These are phyloP conservation scores for Penicillium nordicum DNA, from an alignment of 2,329 filamentous ascomycete species.

Conservation along the genomic window DNA sequence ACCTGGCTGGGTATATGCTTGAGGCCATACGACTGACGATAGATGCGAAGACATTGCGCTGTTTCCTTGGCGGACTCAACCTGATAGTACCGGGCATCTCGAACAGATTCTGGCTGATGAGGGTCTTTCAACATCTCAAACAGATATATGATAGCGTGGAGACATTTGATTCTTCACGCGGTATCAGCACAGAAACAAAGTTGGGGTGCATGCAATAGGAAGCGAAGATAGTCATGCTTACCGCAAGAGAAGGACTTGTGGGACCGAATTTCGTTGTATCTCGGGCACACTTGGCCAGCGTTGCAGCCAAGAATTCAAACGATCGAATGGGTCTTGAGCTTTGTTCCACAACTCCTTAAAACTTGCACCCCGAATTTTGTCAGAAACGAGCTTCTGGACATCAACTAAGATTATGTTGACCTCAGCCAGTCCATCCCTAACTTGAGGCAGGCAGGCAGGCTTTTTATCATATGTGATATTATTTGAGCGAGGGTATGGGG, in stretches of 20 bases:
- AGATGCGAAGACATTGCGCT: slow-evolving; percentile 25
- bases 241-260: slow-evolving; percentile 31
- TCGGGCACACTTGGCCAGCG: slow-evolving; percentile 18
- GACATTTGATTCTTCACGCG: slow-evolving; percentile 26
- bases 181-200: slow-evolving; percentile 10
- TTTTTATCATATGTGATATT: slow-evolving; percentile 24
- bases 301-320: slow-evolving; percentile 24
- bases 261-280: slow-evolving; percentile 19
- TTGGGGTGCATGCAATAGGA: neutral
- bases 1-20: slow-evolving; percentile 30
- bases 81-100: slow-evolving; percentile 17
- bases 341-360: slow-evolving; percentile 18
- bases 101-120: slow-evolving; percentile 8
- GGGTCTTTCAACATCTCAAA: slow-evolving; percentile 23
- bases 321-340: slow-evolving; percentile 18
- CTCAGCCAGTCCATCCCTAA: slow-evolving; percentile 21
- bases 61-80: slow-evolving; percentile 25
- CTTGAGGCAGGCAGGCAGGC: slow-evolving; percentile 27
- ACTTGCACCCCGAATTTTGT: slow-evolving; percentile 7
- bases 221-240: slow-evolving; percentile 17
- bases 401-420: slow-evolving; percentile 24
- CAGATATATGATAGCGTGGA: slow-evolving; percentile 27
- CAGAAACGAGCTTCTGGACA: slow-evolving; percentile 26
- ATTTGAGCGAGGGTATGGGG: slow-evolving; percentile 33
- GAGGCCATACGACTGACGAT: slow-evolving; percentile 29